Base-by-base conservation (phyloP, 1,139 yeast genomes). In the Zygosaccharomyces sapae region DNA sequence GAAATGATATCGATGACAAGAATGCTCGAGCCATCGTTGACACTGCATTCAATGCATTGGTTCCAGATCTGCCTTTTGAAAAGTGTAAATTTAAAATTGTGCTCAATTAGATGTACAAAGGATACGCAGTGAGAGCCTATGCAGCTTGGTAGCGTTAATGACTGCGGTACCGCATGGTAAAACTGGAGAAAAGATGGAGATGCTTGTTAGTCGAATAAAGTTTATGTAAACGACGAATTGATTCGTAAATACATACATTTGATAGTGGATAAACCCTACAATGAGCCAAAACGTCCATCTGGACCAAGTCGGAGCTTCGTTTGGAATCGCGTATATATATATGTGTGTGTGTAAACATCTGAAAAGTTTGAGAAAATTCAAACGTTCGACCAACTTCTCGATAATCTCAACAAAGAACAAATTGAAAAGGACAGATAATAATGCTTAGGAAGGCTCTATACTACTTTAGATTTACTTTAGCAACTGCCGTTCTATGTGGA, bases 401-500 rank as follows among this genome's bases (percentile, higher is more conserved):
- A 7, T 2, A 24, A 13, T 6, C 8, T 31, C 1, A 30, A 5
- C 3, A 12, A 31, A n/a, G 9, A 13, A 31, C 20, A 9, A 13
- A 8, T 5, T 3, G 19, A 4, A 13, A 12, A 12, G 9, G 19
- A 31, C 18, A 37, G 6, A 37, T 3, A 12, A 24, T 31, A 9
- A 37, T 37, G 40, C 7, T 37, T 3, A 51, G 51, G 43, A 50
- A 45, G 29, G 35, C 75, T 44, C 78, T 79, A 57, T 84, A 79
- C 64, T 77, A 76, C 61, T 56, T 72, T 46, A 83, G 81, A 62
- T 75, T 83, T 2, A 58, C 73, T 1, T 65, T 80, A 4, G 83
- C 81, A 39, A 75, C 81, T 2, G 54, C 74, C 1, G 65, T 81
- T 31, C 66, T 84, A 42, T 62, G 76, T n/a, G 70, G 79, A 0